These are phyloP conservation scores for Myriosclerotinia scirpicola DNA, from an alignment of 2,329 filamentous ascomycete genomes.

Conservation along the genomic window DNA sequence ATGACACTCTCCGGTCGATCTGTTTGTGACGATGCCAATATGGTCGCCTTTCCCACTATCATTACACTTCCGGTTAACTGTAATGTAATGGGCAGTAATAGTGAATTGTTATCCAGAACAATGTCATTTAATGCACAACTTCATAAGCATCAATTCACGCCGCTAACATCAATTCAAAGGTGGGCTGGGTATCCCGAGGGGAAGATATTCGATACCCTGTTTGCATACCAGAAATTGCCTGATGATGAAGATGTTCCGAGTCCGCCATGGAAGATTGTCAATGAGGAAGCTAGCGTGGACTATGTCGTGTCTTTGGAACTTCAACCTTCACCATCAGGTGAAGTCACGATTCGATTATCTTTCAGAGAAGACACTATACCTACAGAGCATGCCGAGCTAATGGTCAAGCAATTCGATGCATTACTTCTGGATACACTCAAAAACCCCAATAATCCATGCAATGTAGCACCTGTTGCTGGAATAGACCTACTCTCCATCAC, in stretches of 20 bases:
- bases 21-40: conserved; percentile 55
- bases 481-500: conserved; percentile 62
- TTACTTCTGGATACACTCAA: conserved; percentile 60
- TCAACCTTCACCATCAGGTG: conserved; percentile 52
- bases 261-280: conserved; percentile 57
- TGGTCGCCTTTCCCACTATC: conserved; percentile 73
- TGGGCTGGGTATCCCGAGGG: conserved; percentile 66
- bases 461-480: conserved; percentile 27
- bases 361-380: conserved; percentile 66
- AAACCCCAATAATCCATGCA: conserved; percentile 44
- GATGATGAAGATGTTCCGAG: conserved; percentile 28
- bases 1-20: conserved; percentile 75
- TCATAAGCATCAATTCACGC: conserved; percentile 68
- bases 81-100: conserved; percentile 54
- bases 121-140: conserved; percentile 64
- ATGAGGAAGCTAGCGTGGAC: conserved; percentile 70
- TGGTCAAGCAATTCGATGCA: conserved; percentile 72
- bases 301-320: conserved; percentile 82
- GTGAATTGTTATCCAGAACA: conserved; percentile 59
- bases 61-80: conserved; percentile 74
- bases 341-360: conserved; percentile 64
- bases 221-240: conserved; percentile 72
- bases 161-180: conserved; percentile 70
- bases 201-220: conserved; percentile 77
- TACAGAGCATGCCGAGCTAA: conserved; percentile 60